Evolutionary conservation across 2,329 filamentous ascomycete species (phyloP).

Genomic region (Aspergillus melleus): DNA sequence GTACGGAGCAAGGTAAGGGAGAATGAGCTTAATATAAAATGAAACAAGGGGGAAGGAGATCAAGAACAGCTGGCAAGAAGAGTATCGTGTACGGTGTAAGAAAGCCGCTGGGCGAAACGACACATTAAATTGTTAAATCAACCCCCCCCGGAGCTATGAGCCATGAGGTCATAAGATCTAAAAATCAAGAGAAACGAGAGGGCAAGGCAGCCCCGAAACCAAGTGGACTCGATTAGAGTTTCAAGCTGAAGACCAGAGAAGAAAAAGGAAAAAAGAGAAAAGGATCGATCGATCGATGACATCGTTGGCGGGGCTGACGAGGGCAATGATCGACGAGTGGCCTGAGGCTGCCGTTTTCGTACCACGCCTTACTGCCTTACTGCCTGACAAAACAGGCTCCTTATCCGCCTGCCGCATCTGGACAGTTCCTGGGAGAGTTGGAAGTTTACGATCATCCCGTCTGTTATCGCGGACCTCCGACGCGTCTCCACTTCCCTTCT

Average conservation of each 20-base stretch:
- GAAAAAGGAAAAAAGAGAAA: neutral
- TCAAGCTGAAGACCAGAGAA: neutral
- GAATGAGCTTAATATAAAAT: neutral
- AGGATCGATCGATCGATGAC: slow-evolving; percentile 20
- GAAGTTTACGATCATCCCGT: too few species aligned
- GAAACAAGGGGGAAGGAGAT: neutral
- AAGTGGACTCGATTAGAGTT: neutral
- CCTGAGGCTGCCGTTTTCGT: slow-evolving; percentile 13
- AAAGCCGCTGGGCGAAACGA: neutral
- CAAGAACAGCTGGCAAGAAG: neutral
- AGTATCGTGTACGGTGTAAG: too few species aligned
- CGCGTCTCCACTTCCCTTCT: neutral
- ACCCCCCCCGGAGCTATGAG: neutral
- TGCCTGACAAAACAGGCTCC: neutral
- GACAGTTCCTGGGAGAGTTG: neutral
- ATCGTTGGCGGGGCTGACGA: slow-evolving; percentile 19
- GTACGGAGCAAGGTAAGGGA: neutral
- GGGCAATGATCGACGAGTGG: slow-evolving; percentile 1
- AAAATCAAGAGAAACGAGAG: neutral
- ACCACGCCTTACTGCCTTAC: neutral
- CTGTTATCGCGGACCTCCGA: neutral
- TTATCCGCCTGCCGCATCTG: neutral
- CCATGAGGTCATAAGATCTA: neutral
- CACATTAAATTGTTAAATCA: neutral
- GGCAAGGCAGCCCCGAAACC: neutral